A percentile compares a stretch with the other conserved stretches of the same genome.
These are phyloP conservation scores for Luvunga scandens DNA, from an alignment of 345 rosid species.

Conservation along the genomic window DNA sequence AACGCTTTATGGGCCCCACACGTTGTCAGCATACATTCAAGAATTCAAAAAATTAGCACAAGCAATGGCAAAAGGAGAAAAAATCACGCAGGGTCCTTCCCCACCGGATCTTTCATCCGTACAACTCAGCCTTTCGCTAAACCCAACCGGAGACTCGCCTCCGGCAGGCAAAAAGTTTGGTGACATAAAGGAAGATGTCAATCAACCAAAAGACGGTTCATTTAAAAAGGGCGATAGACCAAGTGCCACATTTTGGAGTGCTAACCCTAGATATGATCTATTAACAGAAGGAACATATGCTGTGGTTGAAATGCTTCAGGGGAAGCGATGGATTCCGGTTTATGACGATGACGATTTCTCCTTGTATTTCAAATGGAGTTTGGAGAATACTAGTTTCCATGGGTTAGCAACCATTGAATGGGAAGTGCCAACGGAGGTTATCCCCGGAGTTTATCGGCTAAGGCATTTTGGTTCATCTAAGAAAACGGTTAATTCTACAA, in stretches of 20 bases:
- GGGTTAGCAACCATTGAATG: slow-evolving; percentile 48
- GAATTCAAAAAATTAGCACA: slow-evolving; percentile 49
- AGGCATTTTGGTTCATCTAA: slow-evolving; percentile 54
- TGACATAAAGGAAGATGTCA: slow-evolving; percentile 42
- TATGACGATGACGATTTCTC: slow-evolving; percentile 59
- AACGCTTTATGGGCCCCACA: slow-evolving; percentile 62
- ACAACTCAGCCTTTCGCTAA: slow-evolving; percentile 31
- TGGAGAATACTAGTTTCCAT: slow-evolving; percentile 24
- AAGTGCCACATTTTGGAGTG: slow-evolving; percentile 52
- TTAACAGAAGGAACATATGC: slow-evolving; percentile 58
- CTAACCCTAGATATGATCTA: slow-evolving; percentile 55
- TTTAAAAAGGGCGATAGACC: slow-evolving; percentile 40
- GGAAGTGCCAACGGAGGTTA: slow-evolving; percentile 40
- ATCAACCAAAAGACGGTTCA: slow-evolving; percentile 27
- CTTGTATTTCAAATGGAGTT: slow-evolving; percentile 45
- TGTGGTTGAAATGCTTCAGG: slow-evolving; percentile 49
- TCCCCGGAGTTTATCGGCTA: slow-evolving; percentile 39
- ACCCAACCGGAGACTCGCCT: slow-evolving; percentile 36
- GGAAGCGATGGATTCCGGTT: slow-evolving; percentile 38
- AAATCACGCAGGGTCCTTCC: slow-evolving; percentile 10
- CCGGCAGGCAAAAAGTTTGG: slow-evolving; percentile 44
- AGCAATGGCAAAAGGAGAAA: slow-evolving; percentile 43
- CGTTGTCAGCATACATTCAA: slow-evolving; percentile 53
- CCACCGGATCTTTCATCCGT: slow-evolving; percentile 53
- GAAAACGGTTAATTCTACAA: slow-evolving; percentile 28